Evolutionary conservation across 1,139 yeast genomes (phyloP).

Genomic region (Pichia sp.): DNA sequence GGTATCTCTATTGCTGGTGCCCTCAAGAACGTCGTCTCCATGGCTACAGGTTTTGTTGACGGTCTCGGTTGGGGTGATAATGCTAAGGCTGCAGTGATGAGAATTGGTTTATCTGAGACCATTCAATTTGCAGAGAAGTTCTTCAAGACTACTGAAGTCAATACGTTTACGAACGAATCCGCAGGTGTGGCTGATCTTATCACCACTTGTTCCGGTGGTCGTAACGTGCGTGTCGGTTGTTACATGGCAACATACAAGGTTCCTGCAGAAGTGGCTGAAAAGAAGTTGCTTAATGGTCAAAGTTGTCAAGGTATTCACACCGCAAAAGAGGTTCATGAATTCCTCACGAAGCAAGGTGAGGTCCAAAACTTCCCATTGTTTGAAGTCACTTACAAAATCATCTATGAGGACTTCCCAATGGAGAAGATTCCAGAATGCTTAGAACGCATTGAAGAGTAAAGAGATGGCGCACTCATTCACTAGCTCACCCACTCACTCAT

Average conservation of each 20-base stretch:
- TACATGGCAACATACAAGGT: constrained; percentile 67
- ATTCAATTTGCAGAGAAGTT: constrained; percentile 72
- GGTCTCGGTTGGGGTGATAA: constrained; percentile 98
- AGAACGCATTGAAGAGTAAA: constrained; percentile 33
- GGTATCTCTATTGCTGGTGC: constrained; percentile 97
- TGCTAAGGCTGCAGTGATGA: constrained; percentile 92
- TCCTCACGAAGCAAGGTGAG: constrained; percentile 55
- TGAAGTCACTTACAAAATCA: constrained; percentile 75
- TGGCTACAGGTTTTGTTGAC: constrained; percentile 92
- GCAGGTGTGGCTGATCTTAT: constrained; percentile 97
- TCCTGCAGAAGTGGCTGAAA: constrained; percentile 73
- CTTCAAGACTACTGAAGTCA: constrained; percentile 62
- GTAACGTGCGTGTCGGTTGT: constrained; percentile 85
- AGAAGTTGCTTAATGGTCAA: constrained; percentile 80
- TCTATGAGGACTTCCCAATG: constrained; percentile 63
- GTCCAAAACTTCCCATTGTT: constrained; percentile 78
- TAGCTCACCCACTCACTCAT: too few relatives aligned
- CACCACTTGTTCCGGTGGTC: constrained; percentile 94
- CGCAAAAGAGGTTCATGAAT: constrained; percentile 81
- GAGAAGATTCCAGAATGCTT: constrained; percentile 56
- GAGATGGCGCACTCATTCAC: too few relatives aligned
- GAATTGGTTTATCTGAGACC: constrained; percentile 86
- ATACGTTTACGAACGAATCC: constrained; percentile 82
- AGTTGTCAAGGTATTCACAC: constrained; percentile 92
- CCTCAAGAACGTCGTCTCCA: constrained; percentile 85